phyloP scores from a whole-genome alignment of 2,329 filamentous ascomycete species.

The Venturia nashicola region DNA sequence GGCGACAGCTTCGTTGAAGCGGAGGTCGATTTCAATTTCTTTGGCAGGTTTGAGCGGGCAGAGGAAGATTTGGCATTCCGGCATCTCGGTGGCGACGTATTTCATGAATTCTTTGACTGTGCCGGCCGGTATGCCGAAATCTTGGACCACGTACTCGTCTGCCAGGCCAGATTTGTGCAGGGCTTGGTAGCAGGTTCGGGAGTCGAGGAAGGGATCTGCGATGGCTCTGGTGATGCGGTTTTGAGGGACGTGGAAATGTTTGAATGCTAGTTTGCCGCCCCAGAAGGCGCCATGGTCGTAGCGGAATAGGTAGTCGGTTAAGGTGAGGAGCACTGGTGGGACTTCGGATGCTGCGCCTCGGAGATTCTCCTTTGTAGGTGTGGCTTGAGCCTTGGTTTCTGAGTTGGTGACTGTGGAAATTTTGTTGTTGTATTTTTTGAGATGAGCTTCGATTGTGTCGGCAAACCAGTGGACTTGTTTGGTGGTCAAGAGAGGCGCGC shows the following conservation, averaged over 20 bases:
- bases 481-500: neutral
- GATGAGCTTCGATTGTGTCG: constrained; percentile 26
- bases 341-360: neutral
- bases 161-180: constrained; percentile 40
- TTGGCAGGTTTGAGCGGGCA: constrained; percentile 22
- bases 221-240: constrained; percentile 49
- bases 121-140: constrained; percentile 33
- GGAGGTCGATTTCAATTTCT: neutral
- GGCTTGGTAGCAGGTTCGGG: constrained; percentile 53
- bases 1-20: neutral
- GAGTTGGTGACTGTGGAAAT: neutral
- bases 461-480: constrained; percentile 36
- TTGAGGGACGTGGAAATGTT: constrained; percentile 53
- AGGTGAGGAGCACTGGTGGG: constrained; percentile 43
- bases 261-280: constrained; percentile 50
- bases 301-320: constrained; percentile 57
- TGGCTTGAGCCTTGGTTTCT: neutral
- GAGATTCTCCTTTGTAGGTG: neutral
- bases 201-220: constrained; percentile 50
- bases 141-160: constrained; percentile 47
- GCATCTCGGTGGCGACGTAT: neutral
- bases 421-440: neutral
- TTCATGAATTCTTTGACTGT: constrained; percentile 7
- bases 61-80: constrained; percentile 33
- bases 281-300: constrained; percentile 61